Conservation (phyloP, 768 basidiomycete genomes). For the Lactarius evosmus region DNA sequence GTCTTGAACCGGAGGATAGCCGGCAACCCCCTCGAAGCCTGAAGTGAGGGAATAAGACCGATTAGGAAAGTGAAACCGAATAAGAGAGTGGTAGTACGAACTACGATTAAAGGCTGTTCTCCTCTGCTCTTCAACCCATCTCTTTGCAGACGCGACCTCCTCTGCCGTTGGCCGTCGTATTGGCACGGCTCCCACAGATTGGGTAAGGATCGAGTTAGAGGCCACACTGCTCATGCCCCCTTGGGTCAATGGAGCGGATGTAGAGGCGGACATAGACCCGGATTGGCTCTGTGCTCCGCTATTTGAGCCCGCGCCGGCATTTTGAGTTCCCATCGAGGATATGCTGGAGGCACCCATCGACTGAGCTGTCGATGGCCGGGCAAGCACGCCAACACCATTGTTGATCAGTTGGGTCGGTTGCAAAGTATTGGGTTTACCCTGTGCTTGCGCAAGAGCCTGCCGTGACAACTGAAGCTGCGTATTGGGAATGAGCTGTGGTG, state of each 20-base stretch:
- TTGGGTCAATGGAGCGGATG: constrained; percentile 14
- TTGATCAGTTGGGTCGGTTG: neutral
- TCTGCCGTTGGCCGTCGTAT: constrained; percentile 3
- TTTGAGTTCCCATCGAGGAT: constrained; percentile 7
- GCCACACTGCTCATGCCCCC: neutral
- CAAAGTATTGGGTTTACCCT: constrained; percentile 8
- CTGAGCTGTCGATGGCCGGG: constrained; percentile 9
- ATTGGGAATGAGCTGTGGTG: constrained; percentile 2
- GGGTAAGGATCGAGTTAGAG: constrained; percentile 1
- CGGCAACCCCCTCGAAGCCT: constrained; percentile 8
- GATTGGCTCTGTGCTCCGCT: constrained; percentile 10
- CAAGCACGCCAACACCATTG: neutral
- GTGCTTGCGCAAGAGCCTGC: neutral
- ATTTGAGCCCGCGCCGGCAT: neutral
- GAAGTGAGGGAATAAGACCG: neutral
- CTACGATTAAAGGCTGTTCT: constrained; percentile 6
- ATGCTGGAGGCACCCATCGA: constrained; percentile 11
- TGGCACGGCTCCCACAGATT: neutral
- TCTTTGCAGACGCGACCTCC: neutral
- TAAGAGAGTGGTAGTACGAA: neutral
- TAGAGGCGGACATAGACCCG: constrained; percentile 9
- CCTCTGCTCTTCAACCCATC: constrained; percentile 18
- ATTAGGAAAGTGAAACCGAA: neutral
- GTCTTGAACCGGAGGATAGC: neutral
- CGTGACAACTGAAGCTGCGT: constrained; percentile 9